Base-by-base conservation (phyloP, 306 rosid species). In the Prunus kanzakura region DNA sequence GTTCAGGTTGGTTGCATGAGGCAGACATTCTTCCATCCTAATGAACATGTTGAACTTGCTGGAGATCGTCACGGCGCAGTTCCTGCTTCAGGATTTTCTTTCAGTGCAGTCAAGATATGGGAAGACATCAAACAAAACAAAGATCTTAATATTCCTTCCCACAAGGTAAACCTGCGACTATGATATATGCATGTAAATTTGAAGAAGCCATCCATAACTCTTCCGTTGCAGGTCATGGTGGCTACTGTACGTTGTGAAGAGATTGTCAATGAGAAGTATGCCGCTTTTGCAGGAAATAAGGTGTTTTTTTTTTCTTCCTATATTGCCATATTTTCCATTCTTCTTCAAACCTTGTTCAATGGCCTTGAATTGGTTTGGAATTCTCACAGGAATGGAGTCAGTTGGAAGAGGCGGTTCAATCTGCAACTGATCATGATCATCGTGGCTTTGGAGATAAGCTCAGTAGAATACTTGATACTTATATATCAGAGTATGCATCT, bases 61-160 rank as follows among this genome's bases (percentile, higher is more conserved):
- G 99, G 99, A 76, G 99, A 96, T 64, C 89, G 99, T 81, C 29
- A 27, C 0, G 29, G 29, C 0, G 29, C 29, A 20, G 98, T 96
- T 84, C 99, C 99, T 66, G 99, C 99, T 69, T 96, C 99, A 25
- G 99, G 99, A 14, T 96, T 96, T 83, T 91, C 97, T 71, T 96
- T 92, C 72, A 96, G 99, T 70, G 82, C 93, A 72, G 90, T 91
- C 72, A 78, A 92, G 67, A 96, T 96, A 32, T 96, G 99, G 99
- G 88, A 79, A 87, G 89, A 92, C 74, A 96, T 96, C 16, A 96
- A 92, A 83, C 98, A 96, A 72, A 96, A 96, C 88, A 96, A 87
- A 86, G 99, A 96, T 76, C 93, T 96, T 4, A 98, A 96, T 83
- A 97, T 96, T 87, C 99, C 99, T 32, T 98, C 99, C 55, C 99